Evolutionary conservation across 331 rosid genomes (phyloP), one percentile per base, ranked within the genome.

Genomic region (Rosa hybrid): DNA sequence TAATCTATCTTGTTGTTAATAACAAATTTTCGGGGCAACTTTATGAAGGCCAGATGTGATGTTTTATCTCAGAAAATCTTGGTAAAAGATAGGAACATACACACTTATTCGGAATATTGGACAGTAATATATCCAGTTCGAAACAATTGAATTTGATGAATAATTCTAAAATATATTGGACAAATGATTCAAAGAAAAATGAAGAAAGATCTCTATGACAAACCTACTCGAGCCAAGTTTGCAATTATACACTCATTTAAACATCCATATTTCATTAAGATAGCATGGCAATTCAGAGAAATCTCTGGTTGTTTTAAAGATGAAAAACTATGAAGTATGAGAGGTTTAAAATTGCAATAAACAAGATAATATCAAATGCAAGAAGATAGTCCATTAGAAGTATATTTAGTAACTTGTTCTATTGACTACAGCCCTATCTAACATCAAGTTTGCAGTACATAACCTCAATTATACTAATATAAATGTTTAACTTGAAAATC

Each of bases 241-340:
- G 51, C 25, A 74, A 74, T 39, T 59, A 21, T n/a, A 59, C 38
- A 51, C 49, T n/a, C 41, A 75, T 75, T 56, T 57, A 34, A 16
- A 74, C 77, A 72, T 50, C 64, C 62, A 72, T 30, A 34, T 56
- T 49, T 38, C 3, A 18, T 8, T 18, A 25, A 16, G 46, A 49
- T 30, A 50, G 18, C n/a, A 50, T 14, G 25, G 14, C 12, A 30
- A 46, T 72, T 17, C 5, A 30, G 77, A 34, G 49, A 51, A 34
- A 18, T 51, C 46, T 74, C 48, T 30, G 12, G 50, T 53, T 41
- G 30, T 30, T 30, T 51, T 51, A 73, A 73, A 73, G 41, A 74
- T 13, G 49, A 74, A 54, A 64, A 74, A 53, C 23, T 2, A 20
- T 0, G 30, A 39, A 34, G 48, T 46, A 21, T 27, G 8, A 6